Percentiles rank a stretch among this genome's conserved stretches.
phyloP scores from a whole-genome alignment of 2,329 filamentous ascomycete species.

The Neospermospora avenae region DNA sequence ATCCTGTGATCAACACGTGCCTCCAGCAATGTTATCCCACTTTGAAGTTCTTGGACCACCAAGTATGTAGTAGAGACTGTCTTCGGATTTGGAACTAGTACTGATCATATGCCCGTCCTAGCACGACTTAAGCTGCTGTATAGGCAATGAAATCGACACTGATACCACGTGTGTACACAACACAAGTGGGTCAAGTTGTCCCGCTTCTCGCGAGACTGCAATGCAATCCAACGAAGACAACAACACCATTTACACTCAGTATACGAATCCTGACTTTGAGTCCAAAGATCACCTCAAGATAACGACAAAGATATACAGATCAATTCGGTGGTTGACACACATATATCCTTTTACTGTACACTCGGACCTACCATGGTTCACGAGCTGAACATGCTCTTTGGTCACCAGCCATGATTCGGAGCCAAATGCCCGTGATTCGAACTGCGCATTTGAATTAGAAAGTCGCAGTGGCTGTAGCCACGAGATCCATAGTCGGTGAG shows the following conservation, averaged over 20 bases:
- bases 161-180: background rate
- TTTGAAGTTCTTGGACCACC: too few relatives aligned
- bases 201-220: background rate
- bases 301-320: too few relatives aligned
- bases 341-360: background rate
- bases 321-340: background rate
- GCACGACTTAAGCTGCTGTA: too few relatives aligned
- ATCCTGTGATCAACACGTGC: too few relatives aligned
- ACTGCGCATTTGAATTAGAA: background rate
- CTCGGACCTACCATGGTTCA: background rate
- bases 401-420: background rate
- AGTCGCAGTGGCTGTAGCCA: conserved; percentile 21
- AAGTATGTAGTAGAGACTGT: too few relatives aligned
- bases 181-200: background rate
- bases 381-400: background rate
- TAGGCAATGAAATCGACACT: too few relatives aligned
- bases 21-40: too few relatives aligned
- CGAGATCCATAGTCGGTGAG: conserved; percentile 8
- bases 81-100: too few relatives aligned
- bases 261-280: background rate
- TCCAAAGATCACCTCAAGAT: too few relatives aligned
- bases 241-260: background rate
- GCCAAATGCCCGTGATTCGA: background rate
- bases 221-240: background rate
- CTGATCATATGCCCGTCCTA: too few relatives aligned